A percentile compares a stretch with the other conserved stretches of the same genome.
Conservation (phyloP, 371 early-diverging fungal species). For the Apophysomyces trapeziformis region DNA sequence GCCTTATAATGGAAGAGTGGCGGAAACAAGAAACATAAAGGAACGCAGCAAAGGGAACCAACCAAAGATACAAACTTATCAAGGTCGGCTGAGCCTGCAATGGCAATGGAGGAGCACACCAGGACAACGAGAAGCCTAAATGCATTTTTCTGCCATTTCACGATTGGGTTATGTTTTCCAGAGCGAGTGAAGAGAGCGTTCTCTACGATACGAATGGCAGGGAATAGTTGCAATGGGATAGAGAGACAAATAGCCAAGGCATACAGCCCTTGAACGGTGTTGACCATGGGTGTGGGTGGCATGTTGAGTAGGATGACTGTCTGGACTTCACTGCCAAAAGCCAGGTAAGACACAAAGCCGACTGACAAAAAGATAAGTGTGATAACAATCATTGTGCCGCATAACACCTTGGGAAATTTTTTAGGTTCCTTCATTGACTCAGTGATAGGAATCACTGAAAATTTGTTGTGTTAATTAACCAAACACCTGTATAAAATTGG, state of each 20-base stretch:
- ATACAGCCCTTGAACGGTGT: constrained; percentile 76
- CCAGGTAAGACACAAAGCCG: constrained; percentile 77
- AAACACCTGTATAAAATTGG: not conserved
- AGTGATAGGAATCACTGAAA: constrained; percentile 64
- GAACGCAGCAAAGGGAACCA: constrained; percentile 84
- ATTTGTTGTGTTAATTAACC: not conserved
- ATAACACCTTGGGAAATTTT: constrained; percentile 75
- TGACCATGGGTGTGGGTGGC: constrained; percentile 64
- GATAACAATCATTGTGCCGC: constrained; percentile 71
- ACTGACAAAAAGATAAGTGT: constrained; percentile 73
- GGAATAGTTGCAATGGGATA: constrained; percentile 86
- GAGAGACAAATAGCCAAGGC: constrained; percentile 84
- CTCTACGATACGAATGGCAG: constrained; percentile 89
- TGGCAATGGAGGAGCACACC: constrained; percentile 70
- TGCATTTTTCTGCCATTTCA: constrained; percentile 90
- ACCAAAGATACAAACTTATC: constrained; percentile 89
- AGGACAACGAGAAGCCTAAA: constrained; percentile 67
- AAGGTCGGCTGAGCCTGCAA: constrained; percentile 71
- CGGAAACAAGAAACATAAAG: constrained; percentile 75
- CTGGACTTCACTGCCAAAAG: constrained; percentile 80
- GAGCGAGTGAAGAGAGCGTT: constrained; percentile 65
- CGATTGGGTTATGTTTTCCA: constrained; percentile 63
- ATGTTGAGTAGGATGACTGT: constrained; percentile 83
- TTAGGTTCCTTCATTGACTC: constrained; percentile 85
- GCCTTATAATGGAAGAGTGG: constrained; percentile 80